Evolutionary conservation across 345 rosid species (phyloP), one percentile per base, ranked within the genome.

Genomic region (Clausena lansium): DNA sequence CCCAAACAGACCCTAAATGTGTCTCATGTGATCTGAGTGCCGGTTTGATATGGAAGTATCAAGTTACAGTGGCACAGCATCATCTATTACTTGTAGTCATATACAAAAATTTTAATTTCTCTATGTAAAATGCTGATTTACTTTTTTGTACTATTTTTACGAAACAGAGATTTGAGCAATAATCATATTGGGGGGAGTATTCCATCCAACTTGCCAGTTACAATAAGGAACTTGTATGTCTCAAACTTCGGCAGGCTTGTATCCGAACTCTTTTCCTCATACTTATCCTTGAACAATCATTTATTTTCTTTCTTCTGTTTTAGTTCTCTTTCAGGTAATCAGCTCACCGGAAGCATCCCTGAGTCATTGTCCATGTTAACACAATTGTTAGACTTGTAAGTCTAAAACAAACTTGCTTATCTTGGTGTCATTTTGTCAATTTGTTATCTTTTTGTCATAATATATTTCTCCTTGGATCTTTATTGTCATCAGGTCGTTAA

Each of bases 111-210:
- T 69, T 57, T 30, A 64, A 20, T 20, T 57, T 38, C 28, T 66
- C 32, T 30, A 24, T 72, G 38, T 71, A 50, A 66, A 65, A 57
- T 45, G 14, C 62, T 73, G 72, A 73, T 38, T 39, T 50, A 36
- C 67, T 39, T 78, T 68, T 28, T 74, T 45, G 39, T 28, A 72
- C 76, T 79, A 61, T 80, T 60, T 64, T 81, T 57, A 22, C 63
- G 80, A 79, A 77, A 76, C 94, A 96, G 99, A 83, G 98, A 92
- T 88, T 81, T 96, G 62, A 91, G 97, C 83, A 81, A 87, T 86
- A 96, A 96, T 82, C 93, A 85, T 75, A 91, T 96, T 24, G 90
- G 91, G 69, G 99, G 99, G 84, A 87, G 80, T 64, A 84, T 96
- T 77, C 99, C 98, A 6, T 84, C 83, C 64, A 84, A 76, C 81